These are phyloP conservation scores for Heliamphora ciliata DNA, from an alignment of 179 eudicot species.

Conservation along the genomic window DNA sequence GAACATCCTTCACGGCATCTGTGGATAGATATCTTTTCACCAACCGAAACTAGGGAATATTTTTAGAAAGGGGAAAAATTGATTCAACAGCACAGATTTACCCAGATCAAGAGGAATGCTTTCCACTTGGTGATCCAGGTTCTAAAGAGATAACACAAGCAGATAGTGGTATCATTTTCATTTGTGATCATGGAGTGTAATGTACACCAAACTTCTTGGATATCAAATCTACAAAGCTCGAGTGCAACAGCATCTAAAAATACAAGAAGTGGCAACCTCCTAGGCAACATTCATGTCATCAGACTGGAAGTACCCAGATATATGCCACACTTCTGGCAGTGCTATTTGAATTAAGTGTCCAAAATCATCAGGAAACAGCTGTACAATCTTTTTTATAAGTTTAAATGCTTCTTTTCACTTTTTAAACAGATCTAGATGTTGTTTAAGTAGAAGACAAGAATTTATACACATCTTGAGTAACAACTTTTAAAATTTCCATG, in stretches of 20 bases:
- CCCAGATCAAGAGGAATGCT: neutral
- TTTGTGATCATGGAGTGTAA: neutral
- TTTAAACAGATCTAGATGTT: slow-evolving; percentile 2
- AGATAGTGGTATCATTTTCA: neutral
- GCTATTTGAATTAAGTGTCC: neutral
- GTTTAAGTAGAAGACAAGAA: neutral
- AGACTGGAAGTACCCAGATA: neutral
- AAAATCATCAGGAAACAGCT: neutral
- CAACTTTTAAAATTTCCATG: neutral
- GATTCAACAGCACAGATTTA: neutral
- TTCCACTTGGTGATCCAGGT: neutral
- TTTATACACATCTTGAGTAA: neutral
- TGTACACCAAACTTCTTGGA: neutral
- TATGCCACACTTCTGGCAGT: neutral
- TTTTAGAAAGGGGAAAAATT: neutral
- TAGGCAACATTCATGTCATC: neutral
- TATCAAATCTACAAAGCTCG: neutral
- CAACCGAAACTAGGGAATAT: neutral
- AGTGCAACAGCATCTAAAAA: neutral
- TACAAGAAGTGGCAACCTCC: neutral
- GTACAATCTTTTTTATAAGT: neutral
- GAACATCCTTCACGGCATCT: neutral
- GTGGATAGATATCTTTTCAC: neutral
- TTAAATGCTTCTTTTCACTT: neutral
- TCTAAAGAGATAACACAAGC: neutral